A percentile compares a stretch with the other conserved stretches of the same genome.
Evolutionary conservation across 305 asterid genomes (phyloP).

Genomic region (Coffea humblotiana): DNA sequence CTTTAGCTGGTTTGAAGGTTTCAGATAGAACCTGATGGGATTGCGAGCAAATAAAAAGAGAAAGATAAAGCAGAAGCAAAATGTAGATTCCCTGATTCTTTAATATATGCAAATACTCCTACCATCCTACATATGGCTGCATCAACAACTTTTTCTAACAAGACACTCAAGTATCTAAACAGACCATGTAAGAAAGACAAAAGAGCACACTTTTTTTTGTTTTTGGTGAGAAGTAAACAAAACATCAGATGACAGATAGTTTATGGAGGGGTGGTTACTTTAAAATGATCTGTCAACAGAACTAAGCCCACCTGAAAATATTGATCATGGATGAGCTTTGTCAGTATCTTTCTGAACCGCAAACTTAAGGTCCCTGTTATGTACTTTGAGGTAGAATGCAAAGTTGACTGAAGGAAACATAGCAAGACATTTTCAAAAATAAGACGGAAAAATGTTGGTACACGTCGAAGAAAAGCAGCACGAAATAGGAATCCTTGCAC

Average conservation of each 20-base stretch:
- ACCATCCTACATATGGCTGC: neutral
- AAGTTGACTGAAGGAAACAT: constrained; percentile 87
- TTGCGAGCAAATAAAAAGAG: too few relatives aligned
- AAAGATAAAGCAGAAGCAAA: too few relatives aligned
- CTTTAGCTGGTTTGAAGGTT: too few relatives aligned
- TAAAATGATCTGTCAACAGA: neutral
- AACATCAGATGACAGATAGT: neutral
- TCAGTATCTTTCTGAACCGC: constrained; percentile 82
- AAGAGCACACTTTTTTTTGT: neutral
- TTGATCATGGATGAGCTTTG: constrained; percentile 80
- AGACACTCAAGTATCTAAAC: neutral
- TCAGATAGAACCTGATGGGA: too few relatives aligned
- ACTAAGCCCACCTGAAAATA: constrained; percentile 76
- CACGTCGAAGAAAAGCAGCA: constrained; percentile 94
- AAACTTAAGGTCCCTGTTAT: constrained; percentile 89
- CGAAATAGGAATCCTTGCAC: constrained; percentile 99
- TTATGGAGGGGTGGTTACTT: neutral
- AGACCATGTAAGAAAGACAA: neutral
- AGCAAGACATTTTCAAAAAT: constrained; percentile 84
- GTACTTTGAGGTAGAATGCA: constrained; percentile 89
- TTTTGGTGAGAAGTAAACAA: neutral
- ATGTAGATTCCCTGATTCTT: neutral
- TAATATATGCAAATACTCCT: neutral
- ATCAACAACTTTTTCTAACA: neutral
- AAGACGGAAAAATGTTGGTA: constrained; percentile 85